phyloP scores from a whole-genome alignment of 768 basidiomycete genomes.

The Rhizopogon salebrosus region DNA sequence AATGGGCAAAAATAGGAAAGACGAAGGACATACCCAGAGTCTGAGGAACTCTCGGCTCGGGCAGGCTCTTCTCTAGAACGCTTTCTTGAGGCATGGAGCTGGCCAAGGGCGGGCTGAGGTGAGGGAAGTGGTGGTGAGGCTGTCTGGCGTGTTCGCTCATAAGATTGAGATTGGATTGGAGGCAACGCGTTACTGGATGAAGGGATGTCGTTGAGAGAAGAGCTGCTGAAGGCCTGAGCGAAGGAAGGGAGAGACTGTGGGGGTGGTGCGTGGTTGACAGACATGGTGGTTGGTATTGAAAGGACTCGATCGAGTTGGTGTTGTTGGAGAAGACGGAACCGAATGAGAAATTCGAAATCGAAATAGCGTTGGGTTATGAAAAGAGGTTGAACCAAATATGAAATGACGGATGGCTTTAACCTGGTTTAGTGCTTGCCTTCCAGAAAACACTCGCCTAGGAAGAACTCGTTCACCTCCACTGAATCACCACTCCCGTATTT shows the following conservation, averaged over 20 bases:
- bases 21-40: constrained; percentile 41
- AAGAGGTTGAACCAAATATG: too few relatives aligned
- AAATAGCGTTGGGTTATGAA: neutral
- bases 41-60: constrained; percentile 32
- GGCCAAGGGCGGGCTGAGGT: constrained; percentile 28
- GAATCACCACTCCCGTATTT: too few relatives aligned
- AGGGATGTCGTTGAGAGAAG: constrained; percentile 47
- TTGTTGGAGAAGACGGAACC: constrained; percentile 11
- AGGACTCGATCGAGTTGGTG: neutral
- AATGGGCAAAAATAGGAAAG: constrained; percentile 5
- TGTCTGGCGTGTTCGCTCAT: constrained; percentile 29
- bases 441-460: neutral
- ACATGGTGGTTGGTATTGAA: constrained; percentile 27
- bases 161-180: constrained; percentile 52
- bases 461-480: too few relatives aligned
- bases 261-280: constrained; percentile 39
- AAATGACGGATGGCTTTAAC: neutral
- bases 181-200: constrained; percentile 55
- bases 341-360: constrained; percentile 6
- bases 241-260: constrained; percentile 74
- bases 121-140: constrained; percentile 26
- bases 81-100: constrained; percentile 29
- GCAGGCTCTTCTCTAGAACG: constrained; percentile 38
- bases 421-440: neutral
- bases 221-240: constrained; percentile 64